Percentiles rank a stretch among this genome's conserved stretches.
These are phyloP conservation scores for Phoma sp. DNA, from an alignment of 2,329 filamentous ascomycete species.

Conservation along the genomic window DNA sequence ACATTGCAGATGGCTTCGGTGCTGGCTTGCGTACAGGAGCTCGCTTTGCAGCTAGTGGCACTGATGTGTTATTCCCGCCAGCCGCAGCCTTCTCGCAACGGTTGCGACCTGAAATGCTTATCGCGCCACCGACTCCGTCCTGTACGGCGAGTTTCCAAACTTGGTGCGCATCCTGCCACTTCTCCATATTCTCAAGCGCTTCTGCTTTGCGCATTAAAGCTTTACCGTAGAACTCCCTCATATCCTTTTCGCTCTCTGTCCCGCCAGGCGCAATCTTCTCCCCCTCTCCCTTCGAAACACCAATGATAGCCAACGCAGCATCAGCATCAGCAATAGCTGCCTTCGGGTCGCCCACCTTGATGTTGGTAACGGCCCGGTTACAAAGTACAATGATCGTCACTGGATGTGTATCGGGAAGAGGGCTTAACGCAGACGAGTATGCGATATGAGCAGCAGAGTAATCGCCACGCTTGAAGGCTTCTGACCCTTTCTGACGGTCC, in stretches of 20 bases:
- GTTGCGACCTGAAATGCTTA: slow-evolving; percentile 83
- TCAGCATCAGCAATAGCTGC: slow-evolving; percentile 86
- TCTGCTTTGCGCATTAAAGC: slow-evolving; percentile 94
- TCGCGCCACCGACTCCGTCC: slow-evolving; percentile 81
- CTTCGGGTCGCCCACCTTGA: slow-evolving; percentile 93
- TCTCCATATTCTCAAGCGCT: slow-evolving; percentile 93
- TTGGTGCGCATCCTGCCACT: slow-evolving; percentile 81
- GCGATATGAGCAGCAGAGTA: slow-evolving; percentile 84
- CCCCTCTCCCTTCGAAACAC: slow-evolving; percentile 75
- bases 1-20: slow-evolving; percentile 51
- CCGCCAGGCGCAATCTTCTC: slow-evolving; percentile 76
- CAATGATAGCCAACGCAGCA: slow-evolving; percentile 78
- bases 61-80: slow-evolving; percentile 26
- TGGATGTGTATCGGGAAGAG: slow-evolving; percentile 79
- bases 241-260: slow-evolving; percentile 71
- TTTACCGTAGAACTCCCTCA: slow-evolving; percentile 93
- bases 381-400: slow-evolving; percentile 87
- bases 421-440: slow-evolving; percentile 77
- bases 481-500: slow-evolving; percentile 79
- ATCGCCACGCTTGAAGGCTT: slow-evolving; percentile 93
- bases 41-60: slow-evolving; percentile 29
- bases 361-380: slow-evolving; percentile 85
- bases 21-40: slow-evolving; percentile 37
- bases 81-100: slow-evolving; percentile 85
- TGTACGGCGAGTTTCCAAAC: slow-evolving; percentile 87